These are phyloP conservation scores for Plectosphaerella cucumerina DNA, from an alignment of 2,329 filamentous ascomycete genomes.

Conservation along the genomic window DNA sequence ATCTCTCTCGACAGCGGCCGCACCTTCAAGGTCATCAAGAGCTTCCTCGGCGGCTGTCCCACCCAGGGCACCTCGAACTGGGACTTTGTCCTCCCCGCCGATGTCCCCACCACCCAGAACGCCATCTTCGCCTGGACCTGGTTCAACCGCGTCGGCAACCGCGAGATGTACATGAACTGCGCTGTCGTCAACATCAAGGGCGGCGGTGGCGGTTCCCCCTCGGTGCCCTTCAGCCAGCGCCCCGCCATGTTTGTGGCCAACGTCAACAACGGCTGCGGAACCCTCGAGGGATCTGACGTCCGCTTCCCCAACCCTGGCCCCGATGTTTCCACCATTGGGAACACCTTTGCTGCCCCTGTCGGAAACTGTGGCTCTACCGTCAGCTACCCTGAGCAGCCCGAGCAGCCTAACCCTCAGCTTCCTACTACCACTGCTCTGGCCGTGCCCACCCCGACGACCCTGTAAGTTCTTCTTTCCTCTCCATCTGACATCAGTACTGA, in stretches of 20 bases:
- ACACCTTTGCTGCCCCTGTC: conserved; percentile 23
- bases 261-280: conserved; percentile 55
- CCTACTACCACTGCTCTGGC: neutral
- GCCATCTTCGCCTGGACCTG: conserved; percentile 64
- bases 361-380: conserved; percentile 2
- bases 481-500: conserved; percentile 10
- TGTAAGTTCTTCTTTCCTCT: neutral
- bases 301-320: conserved; percentile 63
- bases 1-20: conserved; percentile 69
- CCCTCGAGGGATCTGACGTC: conserved; percentile 52
- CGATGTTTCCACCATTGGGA: conserved; percentile 34
- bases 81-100: conserved; percentile 60
- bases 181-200: conserved; percentile 54
- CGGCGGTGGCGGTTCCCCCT: conserved; percentile 29
- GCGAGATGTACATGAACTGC: conserved; percentile 77
- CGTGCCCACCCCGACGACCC: neutral
- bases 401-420: neutral
- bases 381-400: neutral
- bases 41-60: conserved; percentile 52
- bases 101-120: conserved; percentile 49
- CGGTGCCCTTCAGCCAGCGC: conserved; percentile 29
- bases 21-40: conserved; percentile 65
- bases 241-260: conserved; percentile 72
- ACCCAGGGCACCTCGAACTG: conserved; percentile 39
- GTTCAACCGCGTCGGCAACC: conserved; percentile 70